These are phyloP conservation scores for Terfezia boudieri DNA, from an alignment of 495 filamentous ascomycete genomes.

Conservation along the genomic window DNA sequence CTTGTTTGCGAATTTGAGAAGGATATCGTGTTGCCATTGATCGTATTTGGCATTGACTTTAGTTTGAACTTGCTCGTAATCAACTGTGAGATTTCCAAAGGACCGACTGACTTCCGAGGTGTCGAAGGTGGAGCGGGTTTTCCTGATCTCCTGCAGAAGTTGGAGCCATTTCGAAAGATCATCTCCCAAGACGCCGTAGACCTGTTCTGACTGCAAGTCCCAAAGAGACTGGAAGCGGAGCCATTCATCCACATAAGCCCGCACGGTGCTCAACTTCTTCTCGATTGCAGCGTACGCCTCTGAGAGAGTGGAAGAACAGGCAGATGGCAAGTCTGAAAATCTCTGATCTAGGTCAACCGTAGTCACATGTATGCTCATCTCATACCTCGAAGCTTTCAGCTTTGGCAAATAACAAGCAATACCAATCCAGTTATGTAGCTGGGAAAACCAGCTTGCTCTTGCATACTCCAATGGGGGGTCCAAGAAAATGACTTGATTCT, in stretches of 20 bases:
- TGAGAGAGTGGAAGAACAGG: slow-evolving; percentile 50
- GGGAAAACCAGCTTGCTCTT: slow-evolving; percentile 76
- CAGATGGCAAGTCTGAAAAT: slow-evolving; percentile 38
- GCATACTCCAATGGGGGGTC: slow-evolving; percentile 84
- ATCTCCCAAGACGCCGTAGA: slow-evolving; percentile 78
- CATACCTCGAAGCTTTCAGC: slow-evolving; percentile 84
- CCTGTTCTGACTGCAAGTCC: slow-evolving; percentile 88
- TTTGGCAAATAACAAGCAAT: slow-evolving; percentile 77
- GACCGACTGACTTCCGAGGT: slow-evolving; percentile 74
- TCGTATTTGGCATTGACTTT: slow-evolving; percentile 98
- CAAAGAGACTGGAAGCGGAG: slow-evolving; percentile 95
- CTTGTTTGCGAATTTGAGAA: slow-evolving; percentile 70
- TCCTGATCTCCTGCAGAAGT: slow-evolving; percentile 81
- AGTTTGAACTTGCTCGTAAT: slow-evolving; percentile 94
- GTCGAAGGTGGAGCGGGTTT: slow-evolving; percentile 81
- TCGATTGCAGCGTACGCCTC: slow-evolving; percentile 65
- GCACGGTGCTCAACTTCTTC: slow-evolving; percentile 48
- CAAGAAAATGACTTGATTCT: slow-evolving; percentile 85
- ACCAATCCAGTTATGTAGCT: slow-evolving; percentile 81
- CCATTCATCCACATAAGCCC: slow-evolving; percentile 84
- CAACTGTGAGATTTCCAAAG: slow-evolving; percentile 82
- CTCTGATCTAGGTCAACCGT: slow-evolving; percentile 41
- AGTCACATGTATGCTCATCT: slow-evolving; percentile 52
- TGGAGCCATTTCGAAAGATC: slow-evolving; percentile 83
- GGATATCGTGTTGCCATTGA: slow-evolving; percentile 96